Base-by-base conservation (phyloP, 176 grass and related monocot genomes). In the Chrysopogon serrulatus region DNA sequence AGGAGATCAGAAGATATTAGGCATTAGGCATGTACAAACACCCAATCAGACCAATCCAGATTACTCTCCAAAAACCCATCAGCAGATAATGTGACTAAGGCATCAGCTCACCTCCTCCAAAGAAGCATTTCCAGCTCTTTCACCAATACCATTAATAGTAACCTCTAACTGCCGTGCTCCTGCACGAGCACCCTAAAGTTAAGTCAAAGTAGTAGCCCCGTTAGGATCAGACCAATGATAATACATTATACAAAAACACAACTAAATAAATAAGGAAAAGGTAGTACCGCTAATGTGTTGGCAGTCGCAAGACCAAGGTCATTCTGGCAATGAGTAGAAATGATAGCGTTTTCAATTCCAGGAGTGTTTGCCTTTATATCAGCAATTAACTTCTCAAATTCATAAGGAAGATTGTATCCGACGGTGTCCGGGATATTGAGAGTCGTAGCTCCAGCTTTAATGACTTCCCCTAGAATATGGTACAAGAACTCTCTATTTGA, bases 301-400 rank as follows among this genome's bases (percentile, higher is more conserved):
- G 92, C 95, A 76, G 87, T 95, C 13, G 95, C 90, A 84, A 95
- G 92, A 77, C 95, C 95, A 85, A 98, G 95, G 83, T 98, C 95
- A 54, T 98, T 98, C 80, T 98, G 95, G 77, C 95, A 98, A 68
- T 98, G 95, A n/a, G 95, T 98, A 40, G 95, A 98, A 82, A 98
- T 95, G 42, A 98, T 95, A 11, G 47, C 92, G 73, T 93, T 93
- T 83, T 98, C 90, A 79, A 95, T 93, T 45, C 95, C 95, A 84
- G 73, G 89, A 71, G 95, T 98, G 33, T 93, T 93, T 81, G 92
- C 93, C 79, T 91, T 98, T 82, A 98, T 91, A 56, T 95, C 92
- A 34, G 92, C 86, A 88, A 98, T 98, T 67, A 98, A 84, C n/a
- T 82, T 79, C 61, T 77, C 89, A 21, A 95, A 98, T 93, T 98